phyloP scores from a whole-genome alignment of 148 eudicot genomes.

The Rhododendron ferrugineum region DNA sequence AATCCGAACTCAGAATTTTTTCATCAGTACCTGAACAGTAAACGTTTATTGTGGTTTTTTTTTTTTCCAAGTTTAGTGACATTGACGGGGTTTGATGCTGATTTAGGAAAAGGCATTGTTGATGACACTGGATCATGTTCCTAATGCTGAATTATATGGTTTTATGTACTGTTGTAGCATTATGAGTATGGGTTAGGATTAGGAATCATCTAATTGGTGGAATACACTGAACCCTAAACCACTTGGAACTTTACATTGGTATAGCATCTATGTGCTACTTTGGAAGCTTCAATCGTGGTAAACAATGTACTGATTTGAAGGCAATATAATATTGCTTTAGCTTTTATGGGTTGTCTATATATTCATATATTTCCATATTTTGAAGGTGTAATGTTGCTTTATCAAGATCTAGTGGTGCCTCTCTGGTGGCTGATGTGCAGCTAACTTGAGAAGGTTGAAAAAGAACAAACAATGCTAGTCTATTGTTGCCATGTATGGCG shows the following conservation, averaged over 20 bases:
- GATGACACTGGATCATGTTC: background rate
- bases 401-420: background rate
- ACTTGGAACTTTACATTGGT: background rate
- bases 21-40: no score
- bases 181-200: background rate
- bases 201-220: background rate
- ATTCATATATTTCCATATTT: background rate
- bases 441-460: background rate
- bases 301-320: background rate
- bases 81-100: background rate
- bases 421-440: background rate
- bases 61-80: background rate
- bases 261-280: background rate
- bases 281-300: background rate
- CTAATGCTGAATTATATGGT: background rate
- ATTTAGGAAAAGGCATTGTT: background rate
- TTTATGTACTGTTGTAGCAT: background rate
- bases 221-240: background rate
- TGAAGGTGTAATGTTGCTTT: background rate
- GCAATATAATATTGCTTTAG: background rate
- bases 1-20: no score
- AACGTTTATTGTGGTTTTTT: no score
- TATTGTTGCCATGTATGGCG: background rate
- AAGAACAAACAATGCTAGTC: background rate
- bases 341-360: background rate